phyloP scores from a whole-genome alignment of 768 basidiomycete species.

The Mycena capillaripes region DNA sequence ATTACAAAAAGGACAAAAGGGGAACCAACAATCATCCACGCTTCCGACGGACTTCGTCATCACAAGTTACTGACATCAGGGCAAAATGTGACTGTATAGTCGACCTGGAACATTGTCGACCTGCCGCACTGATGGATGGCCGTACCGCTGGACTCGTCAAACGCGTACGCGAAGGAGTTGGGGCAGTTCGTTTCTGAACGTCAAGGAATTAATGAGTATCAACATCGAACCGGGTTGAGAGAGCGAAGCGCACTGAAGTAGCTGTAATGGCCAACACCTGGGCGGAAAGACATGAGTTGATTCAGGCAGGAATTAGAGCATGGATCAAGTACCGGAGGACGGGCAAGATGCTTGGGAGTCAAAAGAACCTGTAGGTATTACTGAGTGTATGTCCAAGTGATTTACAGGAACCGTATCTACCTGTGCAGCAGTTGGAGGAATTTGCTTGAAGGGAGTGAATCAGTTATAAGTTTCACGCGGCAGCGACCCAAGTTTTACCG shows the following conservation, averaged over 20 bases:
- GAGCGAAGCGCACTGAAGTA: slow-evolving; percentile 20
- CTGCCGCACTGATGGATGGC: slow-evolving; percentile 16
- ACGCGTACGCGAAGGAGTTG: slow-evolving; percentile 22
- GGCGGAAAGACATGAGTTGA: slow-evolving; percentile 4
- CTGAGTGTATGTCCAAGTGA: background rate
- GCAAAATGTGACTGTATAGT: slow-evolving; percentile 17
- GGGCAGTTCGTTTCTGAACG: slow-evolving; percentile 22
- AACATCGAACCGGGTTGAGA: background rate
- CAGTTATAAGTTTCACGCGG: background rate
- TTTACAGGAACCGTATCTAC: slow-evolving; percentile 5
- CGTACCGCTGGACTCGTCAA: slow-evolving; percentile 26
- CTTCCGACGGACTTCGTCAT: background rate
- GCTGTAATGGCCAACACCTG: slow-evolving; percentile 22
- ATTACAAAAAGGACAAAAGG: background rate
- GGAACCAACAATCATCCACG: background rate
- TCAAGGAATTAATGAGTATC: background rate
- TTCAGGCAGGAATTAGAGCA: background rate
- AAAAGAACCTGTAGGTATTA: slow-evolving; percentile 11
- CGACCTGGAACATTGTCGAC: slow-evolving; percentile 7
- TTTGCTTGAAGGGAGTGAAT: slow-evolving; percentile 10
- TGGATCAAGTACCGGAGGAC: slow-evolving; percentile 5
- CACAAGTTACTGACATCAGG: slow-evolving; percentile 6
- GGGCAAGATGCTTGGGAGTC: slow-evolving; percentile 13
- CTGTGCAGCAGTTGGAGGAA: slow-evolving; percentile 27
- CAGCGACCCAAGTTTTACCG: background rate